phyloP scores from a whole-genome alignment of 2,329 filamentous ascomycete species.

The Aspergillus transmontanensis region DNA sequence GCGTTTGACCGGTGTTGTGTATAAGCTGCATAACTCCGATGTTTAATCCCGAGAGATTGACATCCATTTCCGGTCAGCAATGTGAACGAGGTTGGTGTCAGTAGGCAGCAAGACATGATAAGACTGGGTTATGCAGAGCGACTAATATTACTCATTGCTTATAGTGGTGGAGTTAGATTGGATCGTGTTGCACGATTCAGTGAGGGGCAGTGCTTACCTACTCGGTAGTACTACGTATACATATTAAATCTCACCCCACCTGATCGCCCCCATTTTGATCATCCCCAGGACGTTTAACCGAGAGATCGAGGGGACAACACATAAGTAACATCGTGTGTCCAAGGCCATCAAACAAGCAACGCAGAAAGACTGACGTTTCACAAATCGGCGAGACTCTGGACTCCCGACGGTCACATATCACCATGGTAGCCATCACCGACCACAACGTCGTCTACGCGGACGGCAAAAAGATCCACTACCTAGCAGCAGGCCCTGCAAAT shows the following conservation, averaged over 20 bases:
- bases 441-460: constrained; percentile 11
- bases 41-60: no score
- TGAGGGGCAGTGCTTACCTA: background rate
- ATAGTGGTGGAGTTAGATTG: background rate
- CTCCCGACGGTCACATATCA: background rate
- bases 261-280: background rate
- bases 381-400: background rate
- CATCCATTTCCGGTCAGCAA: no score
- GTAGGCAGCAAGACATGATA: no score
- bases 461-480: constrained; percentile 16
- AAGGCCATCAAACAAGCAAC: background rate
- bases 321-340: background rate
- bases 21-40: no score
- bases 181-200: background rate
- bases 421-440: constrained; percentile 4
- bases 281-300: no score
- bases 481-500: constrained; percentile 13
- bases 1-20: no score
- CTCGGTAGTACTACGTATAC: no score
- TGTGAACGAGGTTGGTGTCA: background rate
- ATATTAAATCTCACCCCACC: background rate
- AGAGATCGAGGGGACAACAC: background rate
- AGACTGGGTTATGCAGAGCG: background rate
- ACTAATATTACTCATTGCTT: background rate
- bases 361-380: background rate